Evolutionary conservation across 768 basidiomycete species (phyloP), one percentile per base, ranked within the genome.

Genomic region (Mycena sanguinolenta): DNA sequence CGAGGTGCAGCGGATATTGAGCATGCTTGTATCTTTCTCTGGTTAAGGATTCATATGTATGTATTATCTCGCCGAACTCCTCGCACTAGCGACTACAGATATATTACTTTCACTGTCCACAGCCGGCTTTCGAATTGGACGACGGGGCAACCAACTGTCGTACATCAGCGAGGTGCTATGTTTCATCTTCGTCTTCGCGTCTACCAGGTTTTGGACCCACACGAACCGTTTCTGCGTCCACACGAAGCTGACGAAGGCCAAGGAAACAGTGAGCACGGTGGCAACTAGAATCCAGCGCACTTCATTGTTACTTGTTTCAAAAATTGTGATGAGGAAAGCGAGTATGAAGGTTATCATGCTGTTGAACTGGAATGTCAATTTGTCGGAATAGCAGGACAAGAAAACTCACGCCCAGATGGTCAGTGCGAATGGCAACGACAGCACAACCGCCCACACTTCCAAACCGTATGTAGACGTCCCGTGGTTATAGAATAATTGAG

Each of bases 1-100:
- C 60, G 12, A 27, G 70, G 21, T 28, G 65, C 38, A 71, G 70
- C 44, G 52, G 30, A 54, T 46, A 7, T 46, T 46, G n/a, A 12
- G 28, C 10, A 17, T 44, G 50, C 3, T 13, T 36, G 50, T 36
- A 67, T 60, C 23, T 53, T 67, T 44, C 30, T 28, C 27, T 55
- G 55, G 39, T 55, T 36, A n/a, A n/a, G n/a, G n/a, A 13, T 42
- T 39, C 10, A 59, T 44, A 17, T 55, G n/a, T n/a, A n/a, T n/a
- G n/a, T n/a, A n/a, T n/a, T n/a, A n/a, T n/a, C n/a, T n/a, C n/a
- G n/a, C n/a, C n/a, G n/a, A n/a, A n/a, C 19, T 16, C 19, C 19
- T 16, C 39, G 14, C 32, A 34, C 32, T n/a, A n/a, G 32, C 32
- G 6, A 34, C 10, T 34, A 34, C 32, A 10, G 32, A n/a, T n/a